Evolutionary conservation across 2,329 filamentous ascomycete species (phyloP), one percentile per base, ranked within the genome.

Genomic region (Pestalotiopsis sp.): DNA sequence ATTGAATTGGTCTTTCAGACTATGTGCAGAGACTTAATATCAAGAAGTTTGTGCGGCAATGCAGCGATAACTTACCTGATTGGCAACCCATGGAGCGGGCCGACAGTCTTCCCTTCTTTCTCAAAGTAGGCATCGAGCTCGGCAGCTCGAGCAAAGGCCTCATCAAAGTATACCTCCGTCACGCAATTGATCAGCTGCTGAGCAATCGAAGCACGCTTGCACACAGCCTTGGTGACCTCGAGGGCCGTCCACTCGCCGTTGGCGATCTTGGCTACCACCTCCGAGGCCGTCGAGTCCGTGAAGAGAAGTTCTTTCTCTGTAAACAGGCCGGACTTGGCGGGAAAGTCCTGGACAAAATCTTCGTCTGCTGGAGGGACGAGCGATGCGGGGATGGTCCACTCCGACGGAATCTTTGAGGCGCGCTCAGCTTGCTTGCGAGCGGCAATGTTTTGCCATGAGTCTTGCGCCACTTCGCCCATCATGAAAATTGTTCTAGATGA

Each of bases 31-130:
- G 1, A n/a, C n/a, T 62, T n/a, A 62, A 22, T 26, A 26, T n/a
- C 17, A 40, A 39, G 4, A 14, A 17, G 39, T 22, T 9, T 3
- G 10, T 5, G 22, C 24, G 14, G 26, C 14, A 40, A n/a, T 39
- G 6, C 14, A 13, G 4, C 3, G 38, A 35, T 14, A 24, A 35
- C 61, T 10, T 64, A 64, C 61, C 61, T 73, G 44, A 73, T 69
- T 2, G 73, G 74, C 35, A 75, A 61, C 10, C 74, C 74, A 66
- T 75, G 73, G 0, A 91, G 79, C 5, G 87, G 86, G 0, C 88
- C 88, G 3, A 84, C 70, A 0, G 84, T 77, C 68, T 78, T 75
- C 2, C 79, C 76, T 9, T 78, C 78, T 17, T 70, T 66, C 22
- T 72, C 66, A 3, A 80, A 73, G 65, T 83, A 73, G 1, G 78